These are phyloP conservation scores for Magnusiomyces paraingens DNA, from an alignment of 1,139 yeast species.

Conservation along the genomic window DNA sequence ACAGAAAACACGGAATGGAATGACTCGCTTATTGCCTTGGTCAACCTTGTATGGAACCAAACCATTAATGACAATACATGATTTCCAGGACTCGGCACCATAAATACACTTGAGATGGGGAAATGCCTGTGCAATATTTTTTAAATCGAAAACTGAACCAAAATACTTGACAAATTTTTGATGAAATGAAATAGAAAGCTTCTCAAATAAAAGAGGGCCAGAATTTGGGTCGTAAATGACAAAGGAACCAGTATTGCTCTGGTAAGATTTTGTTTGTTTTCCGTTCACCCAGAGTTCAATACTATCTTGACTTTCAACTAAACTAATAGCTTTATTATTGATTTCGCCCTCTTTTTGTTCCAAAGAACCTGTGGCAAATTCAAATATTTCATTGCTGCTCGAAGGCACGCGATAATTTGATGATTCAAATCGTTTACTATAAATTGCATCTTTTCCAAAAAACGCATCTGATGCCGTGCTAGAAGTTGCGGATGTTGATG, in stretches of 20 bases:
- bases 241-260: neutral
- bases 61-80: neutral
- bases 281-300: neutral
- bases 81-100: neutral
- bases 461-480: no score
- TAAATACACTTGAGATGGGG: neutral
- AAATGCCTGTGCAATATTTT: neutral
- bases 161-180: neutral
- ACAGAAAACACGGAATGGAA: neutral
- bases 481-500: no score
- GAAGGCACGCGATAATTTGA: no score
- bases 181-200: neutral
- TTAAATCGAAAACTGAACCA: constrained; percentile 1
- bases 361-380: no score
- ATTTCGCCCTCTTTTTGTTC: neutral
- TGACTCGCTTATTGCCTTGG: neutral
- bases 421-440: no score
- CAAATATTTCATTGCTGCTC: no score
- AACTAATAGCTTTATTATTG: neutral
- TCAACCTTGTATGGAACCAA: neutral
- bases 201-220: neutral
- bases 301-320: neutral
- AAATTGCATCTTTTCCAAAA: no score
- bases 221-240: neutral
- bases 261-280: neutral